Percentiles rank a stretch among this genome's conserved stretches.
phyloP scores from a whole-genome alignment of 192 early-diverging fungal genomes.

The Umbelopsis vinacea region DNA sequence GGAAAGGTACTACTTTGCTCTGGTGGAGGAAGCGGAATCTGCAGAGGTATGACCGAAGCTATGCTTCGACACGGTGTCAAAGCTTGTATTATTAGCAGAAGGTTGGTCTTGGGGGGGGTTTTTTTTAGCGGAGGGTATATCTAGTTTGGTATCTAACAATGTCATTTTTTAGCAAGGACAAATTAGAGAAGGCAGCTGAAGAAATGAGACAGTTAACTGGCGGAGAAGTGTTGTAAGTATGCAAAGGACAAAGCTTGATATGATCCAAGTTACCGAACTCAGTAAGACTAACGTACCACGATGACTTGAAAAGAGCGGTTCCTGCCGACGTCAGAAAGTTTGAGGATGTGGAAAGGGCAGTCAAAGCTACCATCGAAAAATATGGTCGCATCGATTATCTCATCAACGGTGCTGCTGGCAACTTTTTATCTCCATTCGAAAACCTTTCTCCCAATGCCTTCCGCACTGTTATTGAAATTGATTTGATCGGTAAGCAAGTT shows the following conservation, averaged over 20 bases:
- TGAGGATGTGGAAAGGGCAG: constrained; percentile 59
- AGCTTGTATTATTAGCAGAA: constrained; percentile 67
- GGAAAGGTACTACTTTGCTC: constrained; percentile 45
- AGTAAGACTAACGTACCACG: not conserved
- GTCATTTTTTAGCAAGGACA: constrained; percentile 45
- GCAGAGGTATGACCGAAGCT: constrained; percentile 69
- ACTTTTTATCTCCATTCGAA: constrained; percentile 72
- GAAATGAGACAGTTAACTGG: constrained; percentile 64
- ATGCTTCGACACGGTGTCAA: constrained; percentile 63
- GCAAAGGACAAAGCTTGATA: not conserved
- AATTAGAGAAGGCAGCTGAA: constrained; percentile 67
- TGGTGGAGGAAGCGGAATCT: constrained; percentile 71
- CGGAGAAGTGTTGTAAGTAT: constrained; percentile 52
- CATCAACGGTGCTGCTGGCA: constrained; percentile 71
- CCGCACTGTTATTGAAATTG: constrained; percentile 68
- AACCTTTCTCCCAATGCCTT: constrained; percentile 73
- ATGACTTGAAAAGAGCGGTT: constrained; percentile 35
- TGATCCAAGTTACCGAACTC: too few species aligned
- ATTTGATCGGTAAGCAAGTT: constrained; percentile 37
- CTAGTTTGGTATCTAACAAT: not conserved
- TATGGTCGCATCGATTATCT: constrained; percentile 68
- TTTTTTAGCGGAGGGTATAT: not conserved
- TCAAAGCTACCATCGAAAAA: constrained; percentile 60
- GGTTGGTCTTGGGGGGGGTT: constrained; percentile 42
- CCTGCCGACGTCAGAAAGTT: constrained; percentile 69